phyloP scores from a whole-genome alignment of 116 monocot species.

The Posidonia oceanica region DNA sequence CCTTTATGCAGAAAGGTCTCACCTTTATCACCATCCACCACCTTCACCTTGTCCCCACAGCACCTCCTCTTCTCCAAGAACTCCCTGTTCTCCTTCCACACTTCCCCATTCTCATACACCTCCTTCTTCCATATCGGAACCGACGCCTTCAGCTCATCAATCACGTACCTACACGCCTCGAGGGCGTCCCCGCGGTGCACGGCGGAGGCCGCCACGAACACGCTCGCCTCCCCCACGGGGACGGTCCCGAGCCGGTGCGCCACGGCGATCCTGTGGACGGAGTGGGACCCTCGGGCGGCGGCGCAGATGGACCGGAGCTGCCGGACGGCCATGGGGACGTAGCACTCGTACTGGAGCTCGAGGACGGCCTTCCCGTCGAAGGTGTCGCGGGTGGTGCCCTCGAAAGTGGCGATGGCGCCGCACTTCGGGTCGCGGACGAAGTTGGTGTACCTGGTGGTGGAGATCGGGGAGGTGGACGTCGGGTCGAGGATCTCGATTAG shows the following conservation, averaged over 20 bases:
- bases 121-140: constrained; percentile 99
- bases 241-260: constrained; percentile 79
- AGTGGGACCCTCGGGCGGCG: constrained; percentile 3
- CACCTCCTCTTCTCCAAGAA: constrained; percentile 27
- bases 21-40: not conserved
- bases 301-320: constrained; percentile 30
- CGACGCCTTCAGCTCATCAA: constrained; percentile 86
- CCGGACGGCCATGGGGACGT: constrained; percentile 69
- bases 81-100: constrained; percentile 95
- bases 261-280: constrained; percentile 45
- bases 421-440: constrained; percentile 68
- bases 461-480: constrained; percentile 7
- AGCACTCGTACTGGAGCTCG: constrained; percentile 82
- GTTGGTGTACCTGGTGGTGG: constrained; percentile 24
- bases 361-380: constrained; percentile 62
- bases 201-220: constrained; percentile 73
- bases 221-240: constrained; percentile 74
- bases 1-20: no score
- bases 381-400: constrained; percentile 87
- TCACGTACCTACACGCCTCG: constrained; percentile 77
- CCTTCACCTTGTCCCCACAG: constrained; percentile 16
- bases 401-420: constrained; percentile 86
- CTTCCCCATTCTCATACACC: constrained; percentile 82
- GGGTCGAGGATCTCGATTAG: constrained; percentile 61
- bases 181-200: constrained; percentile 71